A percentile compares a stretch with the other conserved stretches of the same genome.
Conservation (phyloP, 148 eudicot species). For the Vaccinium darrowii region DNA sequence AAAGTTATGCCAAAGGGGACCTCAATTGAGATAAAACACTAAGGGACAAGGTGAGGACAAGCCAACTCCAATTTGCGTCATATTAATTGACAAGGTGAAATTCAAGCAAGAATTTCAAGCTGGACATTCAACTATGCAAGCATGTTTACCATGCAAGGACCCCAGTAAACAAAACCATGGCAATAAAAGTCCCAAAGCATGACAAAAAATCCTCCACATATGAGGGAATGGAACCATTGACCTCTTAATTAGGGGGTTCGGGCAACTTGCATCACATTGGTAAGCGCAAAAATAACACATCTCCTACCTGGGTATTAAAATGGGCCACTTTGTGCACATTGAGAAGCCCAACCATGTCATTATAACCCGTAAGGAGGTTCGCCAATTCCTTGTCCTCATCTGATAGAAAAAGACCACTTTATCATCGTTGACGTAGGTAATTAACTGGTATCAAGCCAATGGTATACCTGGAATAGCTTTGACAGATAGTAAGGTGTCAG, state of each 20-base stretch:
- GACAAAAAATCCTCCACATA: background rate
- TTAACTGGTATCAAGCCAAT: background rate
- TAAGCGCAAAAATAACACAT: background rate
- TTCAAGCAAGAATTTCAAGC: background rate
- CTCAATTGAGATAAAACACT: background rate
- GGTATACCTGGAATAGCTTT: slow-evolving; percentile 82
- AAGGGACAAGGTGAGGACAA: background rate
- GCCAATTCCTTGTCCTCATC: slow-evolving; percentile 95
- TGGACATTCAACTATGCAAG: background rate
- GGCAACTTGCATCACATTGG: background rate
- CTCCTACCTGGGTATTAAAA: slow-evolving; percentile 73
- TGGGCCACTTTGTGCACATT: slow-evolving; percentile 84
- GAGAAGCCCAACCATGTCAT: slow-evolving; percentile 95
- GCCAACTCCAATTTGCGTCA: background rate
- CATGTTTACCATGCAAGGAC: background rate
- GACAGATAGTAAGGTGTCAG: slow-evolving; percentile 86
- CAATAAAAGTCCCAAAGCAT: background rate
- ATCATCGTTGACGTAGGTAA: slow-evolving; percentile 11
- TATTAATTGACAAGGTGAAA: background rate
- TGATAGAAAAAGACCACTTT: slow-evolving; percentile 23
- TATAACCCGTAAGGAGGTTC: slow-evolving; percentile 83
- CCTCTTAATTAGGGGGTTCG: background rate
- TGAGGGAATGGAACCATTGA: background rate
- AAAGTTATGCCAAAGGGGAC: too few species aligned
- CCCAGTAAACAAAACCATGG: background rate